Percentiles rank a stretch among this genome's conserved stretches.
These are phyloP conservation scores for Crithidia mellificae DNA, from an alignment of 208 protist genomes.

Conservation along the genomic window DNA sequence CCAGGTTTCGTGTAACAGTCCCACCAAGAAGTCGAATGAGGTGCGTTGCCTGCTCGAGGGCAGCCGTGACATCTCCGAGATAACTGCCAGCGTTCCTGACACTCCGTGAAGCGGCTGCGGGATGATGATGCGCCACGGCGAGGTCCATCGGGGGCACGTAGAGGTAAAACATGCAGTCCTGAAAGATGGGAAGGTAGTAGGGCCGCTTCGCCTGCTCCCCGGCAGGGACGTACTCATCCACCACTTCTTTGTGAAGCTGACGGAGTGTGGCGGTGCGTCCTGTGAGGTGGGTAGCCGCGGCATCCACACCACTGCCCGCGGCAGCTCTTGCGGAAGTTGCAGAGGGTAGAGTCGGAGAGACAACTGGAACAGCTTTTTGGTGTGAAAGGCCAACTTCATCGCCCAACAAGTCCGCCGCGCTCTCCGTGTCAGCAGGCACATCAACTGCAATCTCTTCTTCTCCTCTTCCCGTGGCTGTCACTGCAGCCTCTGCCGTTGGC, in stretches of 20 bases:
- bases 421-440: not conserved
- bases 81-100: not conserved
- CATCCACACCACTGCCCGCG: too few relatives aligned
- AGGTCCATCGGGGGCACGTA: constrained; percentile 29
- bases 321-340: too few relatives aligned
- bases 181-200: constrained; percentile 61
- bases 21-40: constrained; percentile 70
- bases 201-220: constrained; percentile 49
- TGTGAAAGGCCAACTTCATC: not conserved
- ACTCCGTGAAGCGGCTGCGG: not conserved
- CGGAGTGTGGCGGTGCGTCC: constrained; percentile 8
- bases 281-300: not conserved
- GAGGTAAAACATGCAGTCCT: constrained; percentile 53
- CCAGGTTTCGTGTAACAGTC: constrained; percentile 48
- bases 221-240: constrained; percentile 42
- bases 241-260: constrained; percentile 33
- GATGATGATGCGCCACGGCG: not conserved
- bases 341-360: too few relatives aligned
- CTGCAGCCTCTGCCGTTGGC: not conserved
- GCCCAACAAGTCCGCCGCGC: constrained; percentile 1
- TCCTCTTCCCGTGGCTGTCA: not conserved
- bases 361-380: too few relatives aligned
- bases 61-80: constrained; percentile 33
- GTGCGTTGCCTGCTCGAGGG: constrained; percentile 48
- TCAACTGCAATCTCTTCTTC: too few relatives aligned